A percentile compares a stretch with the other conserved stretches of the same genome.
phyloP scores from a whole-genome alignment of 495 filamentous ascomycete species.

The Podospora appendiculata region DNA sequence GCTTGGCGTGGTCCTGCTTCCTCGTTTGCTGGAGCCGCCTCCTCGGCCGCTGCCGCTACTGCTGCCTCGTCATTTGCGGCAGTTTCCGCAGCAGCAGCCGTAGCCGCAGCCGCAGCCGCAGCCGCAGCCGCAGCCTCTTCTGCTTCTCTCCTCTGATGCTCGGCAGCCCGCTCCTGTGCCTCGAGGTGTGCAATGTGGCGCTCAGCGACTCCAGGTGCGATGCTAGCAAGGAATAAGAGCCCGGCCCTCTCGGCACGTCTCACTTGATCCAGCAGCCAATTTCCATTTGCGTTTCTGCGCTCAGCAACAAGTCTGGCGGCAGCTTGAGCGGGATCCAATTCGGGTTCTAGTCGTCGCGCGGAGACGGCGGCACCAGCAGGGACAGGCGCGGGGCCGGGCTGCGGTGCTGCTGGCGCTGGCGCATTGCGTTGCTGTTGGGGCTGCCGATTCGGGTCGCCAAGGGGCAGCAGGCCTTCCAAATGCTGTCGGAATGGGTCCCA shows the following conservation, averaged over 20 bases:
- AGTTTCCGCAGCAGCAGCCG: neutral
- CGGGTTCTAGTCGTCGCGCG: too few relatives aligned
- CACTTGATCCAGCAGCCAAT: constrained; percentile 49
- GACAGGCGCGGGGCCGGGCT: too few relatives aligned
- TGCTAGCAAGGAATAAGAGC: constrained; percentile 76
- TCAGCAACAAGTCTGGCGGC: constrained; percentile 49
- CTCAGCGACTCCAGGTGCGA: constrained; percentile 80
- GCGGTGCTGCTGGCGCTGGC: neutral
- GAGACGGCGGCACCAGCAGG: too few relatives aligned
- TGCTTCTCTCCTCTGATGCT: constrained; percentile 37
- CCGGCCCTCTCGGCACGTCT: constrained; percentile 63
- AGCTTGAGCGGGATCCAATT: constrained; percentile 36
- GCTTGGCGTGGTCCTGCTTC: neutral
- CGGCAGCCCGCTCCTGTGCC: constrained; percentile 48
- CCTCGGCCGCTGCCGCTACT: neutral
- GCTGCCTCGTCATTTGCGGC: neutral
- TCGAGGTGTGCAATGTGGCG: constrained; percentile 67
- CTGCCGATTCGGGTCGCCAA: constrained; percentile 27
- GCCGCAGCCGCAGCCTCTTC: constrained; percentile 32
- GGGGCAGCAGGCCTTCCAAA: constrained; percentile 62
- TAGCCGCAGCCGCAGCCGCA: constrained; percentile 10
- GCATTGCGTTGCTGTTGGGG: constrained; percentile 7
- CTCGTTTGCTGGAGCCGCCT: neutral
- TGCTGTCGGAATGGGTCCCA: constrained; percentile 61
- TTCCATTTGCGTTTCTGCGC: constrained; percentile 36